Base-by-base conservation (phyloP, 2,329 filamentous ascomycete genomes). In the Zymoseptoria ardabiliae region DNA sequence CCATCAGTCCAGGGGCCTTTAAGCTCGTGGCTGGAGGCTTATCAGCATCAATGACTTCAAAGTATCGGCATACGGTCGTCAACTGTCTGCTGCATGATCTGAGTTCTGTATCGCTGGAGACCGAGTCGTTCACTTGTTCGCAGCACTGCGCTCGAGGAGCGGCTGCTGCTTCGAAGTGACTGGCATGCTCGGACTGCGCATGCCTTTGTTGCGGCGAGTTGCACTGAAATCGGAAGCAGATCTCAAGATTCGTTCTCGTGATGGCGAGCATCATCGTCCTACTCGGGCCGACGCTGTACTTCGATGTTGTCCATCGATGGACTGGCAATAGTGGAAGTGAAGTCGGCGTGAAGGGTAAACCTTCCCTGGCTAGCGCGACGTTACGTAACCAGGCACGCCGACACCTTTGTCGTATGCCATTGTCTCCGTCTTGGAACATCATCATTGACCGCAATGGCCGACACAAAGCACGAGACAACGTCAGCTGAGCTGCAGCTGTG, bases 401-500 rank as follows among this genome's bases (percentile, higher is more conserved):
- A 45, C 13, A 45, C 13, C 35, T n/a, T 45, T 45, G 35, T 45
- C 11, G 25, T 13, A n/a, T n/a, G 35, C 35, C 35, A 45, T 7
- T 17, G 13, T n/a, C 17, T 45, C 7, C 17, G 35, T 45, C 35
- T 4, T 45, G 17, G 35, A 5, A 17, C 35, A 45, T n/a, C 5
- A 45, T 45, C 13, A 1, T 45, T 45, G 17, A 45, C 13, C 13
- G 1, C 35, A 45, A 45, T 45, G 35, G 13, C 35, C 35, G 35
- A 45, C 13, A 45, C 13, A 17, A 45, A 45, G 35, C 35, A 45
- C 13, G 35, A 45, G 6, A 17, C 4, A 17, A 3, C 1, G 13
- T 5, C 35, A 7, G 35, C 4, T 2, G 35, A 45, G 11, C 2
- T 17, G 35, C 35, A 61, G 22, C 55, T 57, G 22, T 68, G 64